Evolutionary conservation across 768 basidiomycete genomes (phyloP).

Genomic region (Panaeolus papilionaceus): DNA sequence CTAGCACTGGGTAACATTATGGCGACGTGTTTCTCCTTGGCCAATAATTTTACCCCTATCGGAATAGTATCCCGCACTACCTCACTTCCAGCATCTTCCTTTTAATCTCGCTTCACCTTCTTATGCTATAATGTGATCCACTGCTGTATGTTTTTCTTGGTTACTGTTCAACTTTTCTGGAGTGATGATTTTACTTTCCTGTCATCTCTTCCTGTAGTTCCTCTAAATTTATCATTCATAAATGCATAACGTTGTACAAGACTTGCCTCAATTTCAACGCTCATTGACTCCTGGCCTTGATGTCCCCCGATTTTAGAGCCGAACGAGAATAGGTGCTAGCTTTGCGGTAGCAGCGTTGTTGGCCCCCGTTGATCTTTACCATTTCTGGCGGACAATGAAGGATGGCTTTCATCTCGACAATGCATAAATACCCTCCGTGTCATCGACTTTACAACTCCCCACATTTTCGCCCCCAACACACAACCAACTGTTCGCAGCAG

Average conservation of each 20-base stretch:
- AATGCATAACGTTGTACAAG: slow-evolving; percentile 1
- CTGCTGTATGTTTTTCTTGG: background rate
- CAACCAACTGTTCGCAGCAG: background rate
- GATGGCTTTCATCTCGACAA: background rate
- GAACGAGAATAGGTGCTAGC: background rate
- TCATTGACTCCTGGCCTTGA: background rate
- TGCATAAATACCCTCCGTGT: background rate
- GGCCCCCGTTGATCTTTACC: background rate
- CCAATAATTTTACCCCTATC: background rate
- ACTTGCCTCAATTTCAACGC: background rate
- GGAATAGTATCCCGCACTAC: background rate
- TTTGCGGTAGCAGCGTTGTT: background rate
- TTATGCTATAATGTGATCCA: background rate
- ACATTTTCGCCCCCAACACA: background rate
- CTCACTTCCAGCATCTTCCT: background rate
- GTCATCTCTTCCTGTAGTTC: slow-evolving; percentile 10
- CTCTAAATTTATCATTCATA: background rate
- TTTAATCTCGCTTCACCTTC: background rate
- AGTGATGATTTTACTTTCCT: slow-evolving; percentile 6
- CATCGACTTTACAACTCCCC: background rate
- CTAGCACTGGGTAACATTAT: background rate
- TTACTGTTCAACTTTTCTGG: background rate
- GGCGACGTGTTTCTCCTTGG: background rate
- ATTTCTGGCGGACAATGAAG: background rate
- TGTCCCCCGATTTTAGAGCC: background rate